Percentiles rank a stretch among this genome's conserved stretches.
Conservation (phyloP, 805 yeast genomes). For the Teunomyces gatunensis region DNA sequence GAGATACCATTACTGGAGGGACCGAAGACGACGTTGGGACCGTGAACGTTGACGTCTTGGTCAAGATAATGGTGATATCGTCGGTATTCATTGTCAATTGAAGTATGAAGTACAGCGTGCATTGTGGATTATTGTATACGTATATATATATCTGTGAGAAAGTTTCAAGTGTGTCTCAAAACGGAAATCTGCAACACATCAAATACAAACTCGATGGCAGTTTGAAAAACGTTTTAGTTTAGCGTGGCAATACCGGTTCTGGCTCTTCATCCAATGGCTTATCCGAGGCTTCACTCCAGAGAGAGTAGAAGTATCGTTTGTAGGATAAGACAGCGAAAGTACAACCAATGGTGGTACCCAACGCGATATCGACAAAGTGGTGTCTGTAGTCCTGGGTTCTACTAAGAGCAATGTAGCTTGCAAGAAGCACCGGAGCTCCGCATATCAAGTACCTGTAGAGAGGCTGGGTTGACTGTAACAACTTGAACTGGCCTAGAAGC, state of each 20-base stretch:
- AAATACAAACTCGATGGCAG: neutral
- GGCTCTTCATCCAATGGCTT: constrained; percentile 4
- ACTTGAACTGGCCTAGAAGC: constrained; percentile 28
- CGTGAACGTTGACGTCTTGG: constrained; percentile 11
- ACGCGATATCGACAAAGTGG: constrained; percentile 29
- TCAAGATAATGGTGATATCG: constrained; percentile 9
- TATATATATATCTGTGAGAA: neutral
- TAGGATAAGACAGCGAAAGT: constrained; percentile 13
- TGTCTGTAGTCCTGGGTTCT: constrained; percentile 38
- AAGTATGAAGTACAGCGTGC: neutral
- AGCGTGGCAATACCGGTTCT: constrained; percentile 6
- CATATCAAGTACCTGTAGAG: constrained; percentile 17
- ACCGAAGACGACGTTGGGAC: constrained; percentile 2
- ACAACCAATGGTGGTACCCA: constrained; percentile 29
- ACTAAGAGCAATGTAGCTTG: constrained; percentile 29
- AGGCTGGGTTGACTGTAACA: constrained; percentile 13
- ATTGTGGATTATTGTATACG: neutral
- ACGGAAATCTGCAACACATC: constrained; percentile 1
- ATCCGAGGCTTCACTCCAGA: constrained; percentile 8
- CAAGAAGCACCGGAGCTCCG: constrained; percentile 23
- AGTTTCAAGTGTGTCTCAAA: constrained; percentile 2
- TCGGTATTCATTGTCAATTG: neutral
- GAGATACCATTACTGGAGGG: neutral
- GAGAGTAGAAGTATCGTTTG: constrained; percentile 9
- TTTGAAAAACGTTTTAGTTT: neutral